Conservation (phyloP, 257 asterid genomes). For the Scutellaria baicalensis region DNA sequence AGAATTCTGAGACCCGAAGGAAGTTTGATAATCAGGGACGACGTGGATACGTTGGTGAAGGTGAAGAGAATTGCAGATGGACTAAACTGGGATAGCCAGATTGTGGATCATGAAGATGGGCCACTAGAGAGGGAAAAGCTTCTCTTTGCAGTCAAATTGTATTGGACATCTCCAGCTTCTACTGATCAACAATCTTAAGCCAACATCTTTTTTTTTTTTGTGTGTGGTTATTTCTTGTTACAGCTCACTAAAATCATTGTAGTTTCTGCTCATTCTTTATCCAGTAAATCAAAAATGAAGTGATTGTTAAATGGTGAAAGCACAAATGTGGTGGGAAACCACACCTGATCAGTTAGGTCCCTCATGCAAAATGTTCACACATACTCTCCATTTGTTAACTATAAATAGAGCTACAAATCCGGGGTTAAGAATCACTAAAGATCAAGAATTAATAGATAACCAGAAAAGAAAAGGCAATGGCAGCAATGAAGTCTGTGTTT, state of each 20-base stretch:
- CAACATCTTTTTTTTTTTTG: neutral
- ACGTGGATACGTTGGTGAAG: conserved; percentile 56
- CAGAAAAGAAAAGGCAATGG: neutral
- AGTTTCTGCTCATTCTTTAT: conserved; percentile 6
- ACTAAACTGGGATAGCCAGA: conserved; percentile 70
- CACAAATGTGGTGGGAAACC: conserved; percentile 4
- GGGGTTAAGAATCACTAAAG: neutral
- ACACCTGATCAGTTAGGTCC: conserved; percentile 19
- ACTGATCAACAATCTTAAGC: conserved; percentile 10
- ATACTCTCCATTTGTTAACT: neutral
- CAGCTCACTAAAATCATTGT: neutral
- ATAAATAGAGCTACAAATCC: conserved; percentile 1
- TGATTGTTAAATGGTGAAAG: neutral
- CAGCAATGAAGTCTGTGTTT: conserved; percentile 19
- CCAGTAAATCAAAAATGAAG: no score
- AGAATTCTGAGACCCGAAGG: conserved; percentile 81
- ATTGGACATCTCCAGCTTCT: conserved; percentile 73
- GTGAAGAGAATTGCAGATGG: conserved; percentile 68
- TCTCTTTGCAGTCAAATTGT: conserved; percentile 63
- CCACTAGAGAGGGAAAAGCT: conserved; percentile 75
- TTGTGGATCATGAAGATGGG: conserved; percentile 86
- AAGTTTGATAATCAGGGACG: conserved; percentile 67
- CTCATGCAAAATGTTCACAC: conserved; percentile 16
- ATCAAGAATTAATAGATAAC: neutral
- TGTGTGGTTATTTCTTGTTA: neutral